Base-by-base conservation (phyloP, 192 early-diverging fungal genomes). In the Backusella luteola region DNA sequence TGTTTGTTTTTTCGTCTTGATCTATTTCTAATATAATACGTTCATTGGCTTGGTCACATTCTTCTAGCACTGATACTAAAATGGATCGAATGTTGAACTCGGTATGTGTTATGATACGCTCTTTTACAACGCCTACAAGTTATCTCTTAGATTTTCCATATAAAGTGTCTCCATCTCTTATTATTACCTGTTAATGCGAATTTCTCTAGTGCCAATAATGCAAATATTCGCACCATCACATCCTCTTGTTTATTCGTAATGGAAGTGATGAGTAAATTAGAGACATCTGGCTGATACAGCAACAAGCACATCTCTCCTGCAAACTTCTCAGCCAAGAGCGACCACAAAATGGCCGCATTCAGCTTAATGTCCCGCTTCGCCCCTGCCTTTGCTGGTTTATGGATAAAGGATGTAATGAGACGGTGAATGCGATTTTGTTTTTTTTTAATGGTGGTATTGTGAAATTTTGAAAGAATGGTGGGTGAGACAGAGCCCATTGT, bases 141-240 rank as follows among this genome's bases (percentile, higher is more conserved):
- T n/a, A 36, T 42, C 34, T 56, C 26, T 32, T 12, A 21, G 11
- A 39, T 44, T 9, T 23, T 38, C 11, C 4, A 46, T 38, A 34
- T 0, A 26, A 21, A 41, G 9, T 7, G 2, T n/a, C 12, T 32
- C 17, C 23, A 66, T 84, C 17, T 56, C 34, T 41, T 84, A 19
- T 80, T 63, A 14, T 63, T 74, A 83, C 88, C 88, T 29, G 88
- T 89, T 6, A 89, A 71, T 63, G 83, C 81, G 66, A 89, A 89
- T 72, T 89, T 89, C 69, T 89, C 88, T 23, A 89, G 75, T 1
- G 88, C 88, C 29, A 89, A 77, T 34, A 89, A 79, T 12, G 86
- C 80, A 78, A 86, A 89, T 5, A 89, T 67, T 5, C 87, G 83
- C 34, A 87, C 87, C n/a, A 56, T 46, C 17, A 81, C 73, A 63